Base-by-base conservation (phyloP, 2,329 filamentous ascomycete genomes). In the Orbilia quercus region DNA sequence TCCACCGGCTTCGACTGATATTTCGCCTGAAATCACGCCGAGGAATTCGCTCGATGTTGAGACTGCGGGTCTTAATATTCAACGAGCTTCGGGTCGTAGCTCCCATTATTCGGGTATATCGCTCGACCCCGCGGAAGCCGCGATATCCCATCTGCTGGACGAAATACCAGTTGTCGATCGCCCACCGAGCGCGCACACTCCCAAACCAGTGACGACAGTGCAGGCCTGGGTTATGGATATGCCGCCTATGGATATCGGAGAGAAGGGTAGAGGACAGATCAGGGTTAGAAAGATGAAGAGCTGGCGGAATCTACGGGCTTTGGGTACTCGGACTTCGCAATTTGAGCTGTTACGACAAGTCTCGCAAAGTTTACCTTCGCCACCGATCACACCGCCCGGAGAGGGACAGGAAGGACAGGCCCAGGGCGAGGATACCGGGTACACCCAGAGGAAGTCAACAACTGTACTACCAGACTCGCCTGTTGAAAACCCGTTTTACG, bases 161-260 rank as follows among this genome's bases (percentile, higher is more conserved):
- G 69, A 74, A 40, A 74, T 73, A 9, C 60, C 59, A 7, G 59
- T 60, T 1, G 66, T 73, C 54, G 59, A 65, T 4, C 51, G 69
- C 4, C 69, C 69, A 18, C 59, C 59, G 6, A 73, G 69, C 16
- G 38, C 59, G 40, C 47, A 64, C 14, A 34, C 50, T 11, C 45
- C 60, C 16, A 65, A 66, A 23, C 55, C 47, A 9, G 69, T 73
- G 7, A 73, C 69, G 7, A 65, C 69, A 3, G 69, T 73, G 6
- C 69, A 73, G 34, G 69, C 69, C 2, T 73, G 69, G 69, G 69
- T 73, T 22, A 59, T 65, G 69, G 69, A 73, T 51, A 73, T 73
- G 69, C 69, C 60, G 7, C 20, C 23, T 34, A 40, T 60, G 42
- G 23, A 59, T 34, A 44, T 28, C 23, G 50, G 34, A 12, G 47